Conservation (phyloP, 164 flowering plant genomes). For the Umbellularia californica region DNA sequence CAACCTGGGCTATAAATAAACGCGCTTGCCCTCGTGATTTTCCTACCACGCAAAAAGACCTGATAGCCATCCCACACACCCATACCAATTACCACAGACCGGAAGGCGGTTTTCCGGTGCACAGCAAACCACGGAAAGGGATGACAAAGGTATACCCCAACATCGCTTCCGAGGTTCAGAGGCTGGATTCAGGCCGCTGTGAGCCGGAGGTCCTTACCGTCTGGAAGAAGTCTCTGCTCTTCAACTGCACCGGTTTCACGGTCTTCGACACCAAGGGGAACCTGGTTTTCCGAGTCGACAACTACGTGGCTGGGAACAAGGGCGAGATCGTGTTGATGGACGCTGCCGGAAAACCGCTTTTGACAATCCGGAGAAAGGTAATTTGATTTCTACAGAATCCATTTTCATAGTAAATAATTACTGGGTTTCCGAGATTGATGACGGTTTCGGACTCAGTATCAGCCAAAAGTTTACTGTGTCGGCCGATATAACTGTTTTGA, state of each 20-base stretch:
- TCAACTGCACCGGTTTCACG: constrained; percentile 67
- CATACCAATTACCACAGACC: too few relatives aligned
- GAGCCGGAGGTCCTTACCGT: constrained; percentile 40
- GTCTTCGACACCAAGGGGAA: constrained; percentile 53
- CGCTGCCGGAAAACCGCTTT: constrained; percentile 53
- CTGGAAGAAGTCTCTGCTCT: constrained; percentile 68
- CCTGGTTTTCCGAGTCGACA: constrained; percentile 61
- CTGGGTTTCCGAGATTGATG: background rate
- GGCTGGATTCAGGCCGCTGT: background rate
- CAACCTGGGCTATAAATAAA: background rate
- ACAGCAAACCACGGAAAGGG: background rate
- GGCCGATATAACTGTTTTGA: too few relatives aligned
- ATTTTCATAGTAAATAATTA: background rate
- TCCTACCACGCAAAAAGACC: background rate
- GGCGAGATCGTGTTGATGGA: constrained; percentile 65
- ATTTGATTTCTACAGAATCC: background rate
- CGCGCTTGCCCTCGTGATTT: background rate
- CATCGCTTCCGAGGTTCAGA: constrained; percentile 1
- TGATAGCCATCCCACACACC: background rate
- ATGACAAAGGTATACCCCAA: constrained; percentile 31
- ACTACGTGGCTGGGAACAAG: constrained; percentile 34
- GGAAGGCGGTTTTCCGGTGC: background rate
- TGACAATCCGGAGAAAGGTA: constrained; percentile 81
- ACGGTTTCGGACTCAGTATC: background rate
- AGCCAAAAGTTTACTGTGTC: too few relatives aligned